Evolutionary conservation across 2,329 filamentous ascomycete species (phyloP).

Genomic region (Ascocoryne sarcoides): DNA sequence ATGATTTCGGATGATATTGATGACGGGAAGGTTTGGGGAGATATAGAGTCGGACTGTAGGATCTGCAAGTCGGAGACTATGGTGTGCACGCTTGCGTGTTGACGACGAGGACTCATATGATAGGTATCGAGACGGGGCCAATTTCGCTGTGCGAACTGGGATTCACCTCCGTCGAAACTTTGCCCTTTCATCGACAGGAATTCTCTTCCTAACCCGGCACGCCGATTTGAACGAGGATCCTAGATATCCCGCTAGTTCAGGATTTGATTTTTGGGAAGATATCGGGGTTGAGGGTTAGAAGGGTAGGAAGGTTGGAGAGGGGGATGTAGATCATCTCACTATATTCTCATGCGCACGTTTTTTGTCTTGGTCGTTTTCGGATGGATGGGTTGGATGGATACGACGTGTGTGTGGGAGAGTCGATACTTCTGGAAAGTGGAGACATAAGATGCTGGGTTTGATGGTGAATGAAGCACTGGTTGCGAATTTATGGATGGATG

Average conservation of each 20-base stretch:
- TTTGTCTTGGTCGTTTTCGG: too few species aligned
- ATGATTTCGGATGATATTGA: conserved; percentile 2
- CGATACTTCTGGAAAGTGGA: conserved; percentile 13
- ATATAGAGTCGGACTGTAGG: conserved; percentile 5
- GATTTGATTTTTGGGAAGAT: conserved; percentile 4
- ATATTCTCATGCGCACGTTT: conserved; percentile 21
- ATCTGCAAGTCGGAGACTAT: conserved; percentile 18
- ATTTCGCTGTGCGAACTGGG: conserved; percentile 16
- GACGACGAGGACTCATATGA: conserved; percentile 14
- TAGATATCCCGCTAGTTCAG: conserved; percentile 19
- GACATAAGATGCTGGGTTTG: conserved; percentile 20
- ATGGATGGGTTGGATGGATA: conserved; percentile 4
- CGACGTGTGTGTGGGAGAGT: conserved; percentile 11
- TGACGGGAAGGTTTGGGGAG: neutral
- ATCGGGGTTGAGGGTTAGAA: too few species aligned
- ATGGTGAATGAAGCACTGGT: conserved; percentile 5
- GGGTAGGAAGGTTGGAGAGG: too few species aligned
- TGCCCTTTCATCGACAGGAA: too few species aligned
- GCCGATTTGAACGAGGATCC: too few species aligned
- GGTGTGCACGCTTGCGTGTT: conserved; percentile 23
- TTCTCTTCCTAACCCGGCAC: too few species aligned
- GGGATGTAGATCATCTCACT: conserved; percentile 27
- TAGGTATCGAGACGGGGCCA: conserved; percentile 12
- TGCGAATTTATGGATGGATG: conserved; percentile 3
- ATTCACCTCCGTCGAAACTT: too few species aligned